Percentiles rank a stretch among this genome's conserved stretches.
Conservation (phyloP, 2,329 filamentous ascomycete genomes). For the Colletotrichum cereale region DNA sequence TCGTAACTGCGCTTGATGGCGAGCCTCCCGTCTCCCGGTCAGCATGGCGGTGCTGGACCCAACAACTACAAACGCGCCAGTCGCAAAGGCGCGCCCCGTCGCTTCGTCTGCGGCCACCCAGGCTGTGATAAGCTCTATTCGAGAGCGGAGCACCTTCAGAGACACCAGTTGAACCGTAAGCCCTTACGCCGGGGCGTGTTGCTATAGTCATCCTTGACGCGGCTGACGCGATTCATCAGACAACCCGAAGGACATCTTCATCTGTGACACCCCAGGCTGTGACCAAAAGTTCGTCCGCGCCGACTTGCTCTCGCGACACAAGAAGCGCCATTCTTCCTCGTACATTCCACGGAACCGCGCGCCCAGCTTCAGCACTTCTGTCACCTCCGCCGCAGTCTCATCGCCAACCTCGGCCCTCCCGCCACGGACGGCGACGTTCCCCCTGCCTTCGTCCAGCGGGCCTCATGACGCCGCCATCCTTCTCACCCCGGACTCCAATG, state of each 20-base stretch:
- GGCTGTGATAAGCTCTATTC: constrained; percentile 86
- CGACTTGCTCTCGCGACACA: constrained; percentile 78
- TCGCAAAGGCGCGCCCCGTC: constrained; percentile 62
- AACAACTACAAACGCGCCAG: constrained; percentile 63
- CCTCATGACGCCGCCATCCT: constrained; percentile 62
- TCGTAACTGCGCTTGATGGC: constrained; percentile 29
- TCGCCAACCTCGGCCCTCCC: constrained; percentile 43
- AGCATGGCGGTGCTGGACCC: constrained; percentile 38
- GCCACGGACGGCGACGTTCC: constrained; percentile 22
- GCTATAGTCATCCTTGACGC: background rate
- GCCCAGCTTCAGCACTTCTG: constrained; percentile 59
- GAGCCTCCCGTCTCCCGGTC: constrained; percentile 22
- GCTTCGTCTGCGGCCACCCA: constrained; percentile 74
- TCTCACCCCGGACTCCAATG: constrained; percentile 55
- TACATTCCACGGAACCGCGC: constrained; percentile 64
- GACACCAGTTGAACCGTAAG: constrained; percentile 82
- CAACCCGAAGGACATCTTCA: constrained; percentile 82
- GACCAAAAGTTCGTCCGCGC: constrained; percentile 82
- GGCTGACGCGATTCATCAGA: constrained; percentile 60
- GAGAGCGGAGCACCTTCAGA: constrained; percentile 82
- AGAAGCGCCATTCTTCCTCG: constrained; percentile 72
- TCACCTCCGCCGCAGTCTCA: constrained; percentile 39
- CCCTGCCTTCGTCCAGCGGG: constrained; percentile 49
- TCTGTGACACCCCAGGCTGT: constrained; percentile 81
- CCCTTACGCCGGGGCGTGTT: background rate